Percentiles rank a stretch among this genome's conserved stretches.
These are phyloP conservation scores for Mycena maculata DNA, from an alignment of 768 basidiomycete genomes.

Conservation along the genomic window DNA sequence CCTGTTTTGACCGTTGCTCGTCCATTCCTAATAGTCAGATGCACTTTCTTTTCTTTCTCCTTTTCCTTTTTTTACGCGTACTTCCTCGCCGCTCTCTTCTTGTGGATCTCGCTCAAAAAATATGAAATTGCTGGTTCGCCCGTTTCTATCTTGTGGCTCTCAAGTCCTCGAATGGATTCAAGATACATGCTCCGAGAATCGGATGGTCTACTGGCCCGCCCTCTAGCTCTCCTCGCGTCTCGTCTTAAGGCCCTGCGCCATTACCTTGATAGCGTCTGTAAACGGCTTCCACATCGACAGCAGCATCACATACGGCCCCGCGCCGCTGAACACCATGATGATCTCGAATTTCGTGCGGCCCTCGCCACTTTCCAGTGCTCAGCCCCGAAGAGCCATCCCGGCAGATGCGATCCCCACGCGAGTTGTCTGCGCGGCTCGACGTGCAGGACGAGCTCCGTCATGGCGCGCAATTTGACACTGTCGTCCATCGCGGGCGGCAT, in stretches of 20 bases:
- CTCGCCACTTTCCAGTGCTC: constrained; percentile 16
- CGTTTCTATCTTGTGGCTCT: too few relatives aligned
- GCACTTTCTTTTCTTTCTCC: constrained; percentile 11
- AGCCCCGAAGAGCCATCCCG: constrained; percentile 17
- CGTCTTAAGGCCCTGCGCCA: constrained; percentile 22
- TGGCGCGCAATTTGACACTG: constrained; percentile 16
- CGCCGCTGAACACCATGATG: constrained; percentile 9
- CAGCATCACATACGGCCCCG: not conserved
- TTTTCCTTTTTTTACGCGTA: too few relatives aligned
- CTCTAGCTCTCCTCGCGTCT: constrained; percentile 18
- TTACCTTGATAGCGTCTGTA: not conserved
- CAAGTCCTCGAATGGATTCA: too few relatives aligned
- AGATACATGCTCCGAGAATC: not conserved
- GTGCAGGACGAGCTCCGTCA: constrained; percentile 18
- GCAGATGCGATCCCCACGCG: constrained; percentile 19
- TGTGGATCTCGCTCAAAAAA: constrained; percentile 24
- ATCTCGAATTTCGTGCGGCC: constrained; percentile 25
- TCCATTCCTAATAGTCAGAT: constrained; percentile 20
- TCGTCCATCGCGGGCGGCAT: constrained; percentile 23
- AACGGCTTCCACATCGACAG: constrained; percentile 1
- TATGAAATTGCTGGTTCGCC: constrained; percentile 5
- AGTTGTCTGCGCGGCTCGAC: constrained; percentile 10
- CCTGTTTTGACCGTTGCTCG: not conserved
- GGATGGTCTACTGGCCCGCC: not conserved
- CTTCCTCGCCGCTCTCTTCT: constrained; percentile 12